These are phyloP conservation scores for Ceratocystis harringtonii DNA, from an alignment of 2,329 filamentous ascomycete species.

Conservation along the genomic window DNA sequence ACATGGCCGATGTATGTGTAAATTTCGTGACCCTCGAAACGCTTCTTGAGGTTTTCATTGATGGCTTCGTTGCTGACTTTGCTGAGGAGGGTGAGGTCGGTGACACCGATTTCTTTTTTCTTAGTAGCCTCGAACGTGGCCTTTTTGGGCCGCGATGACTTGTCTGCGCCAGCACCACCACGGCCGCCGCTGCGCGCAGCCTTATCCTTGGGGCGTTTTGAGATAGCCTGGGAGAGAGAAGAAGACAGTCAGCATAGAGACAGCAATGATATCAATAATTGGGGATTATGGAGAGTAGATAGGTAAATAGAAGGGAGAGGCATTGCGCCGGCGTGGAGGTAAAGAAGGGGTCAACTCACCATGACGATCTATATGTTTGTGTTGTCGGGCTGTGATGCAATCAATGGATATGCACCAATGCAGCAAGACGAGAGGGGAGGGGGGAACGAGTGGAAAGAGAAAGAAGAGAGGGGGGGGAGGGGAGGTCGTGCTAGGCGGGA, in stretches of 20 bases:
- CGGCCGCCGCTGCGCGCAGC: slow-evolving; percentile 24
- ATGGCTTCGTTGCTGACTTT: slow-evolving; percentile 99
- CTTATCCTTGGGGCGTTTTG: slow-evolving; percentile 35
- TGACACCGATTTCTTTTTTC: slow-evolving; percentile 99
- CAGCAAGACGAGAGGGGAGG: not conserved
- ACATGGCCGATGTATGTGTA: slow-evolving; percentile 99
- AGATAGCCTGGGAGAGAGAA: slow-evolving; percentile 29
- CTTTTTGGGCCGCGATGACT: slow-evolving; percentile 63
- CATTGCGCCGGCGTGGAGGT: not conserved
- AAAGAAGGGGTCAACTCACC: not conserved
- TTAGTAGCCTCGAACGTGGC: slow-evolving; percentile 90
- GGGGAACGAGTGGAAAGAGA: not conserved
- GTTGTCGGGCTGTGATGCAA: not conserved
- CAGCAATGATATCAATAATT: not conserved
- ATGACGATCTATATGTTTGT: slow-evolving; percentile 1
- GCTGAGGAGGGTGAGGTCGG: slow-evolving; percentile 90
- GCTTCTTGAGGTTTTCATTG: slow-evolving; percentile 97
- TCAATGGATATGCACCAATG: not conserved
- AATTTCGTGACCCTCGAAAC: slow-evolving; percentile 93
- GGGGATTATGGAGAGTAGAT: not conserved
- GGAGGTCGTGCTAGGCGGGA: not conserved
- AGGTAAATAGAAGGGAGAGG: not conserved
- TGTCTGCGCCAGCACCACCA: slow-evolving; percentile 26
- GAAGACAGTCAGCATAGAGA: not conserved
- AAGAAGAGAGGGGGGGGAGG: not conserved